phyloP scores from a whole-genome alignment of 2,329 filamentous ascomycete genomes.

The Pseudopithomyces chartarum region DNA sequence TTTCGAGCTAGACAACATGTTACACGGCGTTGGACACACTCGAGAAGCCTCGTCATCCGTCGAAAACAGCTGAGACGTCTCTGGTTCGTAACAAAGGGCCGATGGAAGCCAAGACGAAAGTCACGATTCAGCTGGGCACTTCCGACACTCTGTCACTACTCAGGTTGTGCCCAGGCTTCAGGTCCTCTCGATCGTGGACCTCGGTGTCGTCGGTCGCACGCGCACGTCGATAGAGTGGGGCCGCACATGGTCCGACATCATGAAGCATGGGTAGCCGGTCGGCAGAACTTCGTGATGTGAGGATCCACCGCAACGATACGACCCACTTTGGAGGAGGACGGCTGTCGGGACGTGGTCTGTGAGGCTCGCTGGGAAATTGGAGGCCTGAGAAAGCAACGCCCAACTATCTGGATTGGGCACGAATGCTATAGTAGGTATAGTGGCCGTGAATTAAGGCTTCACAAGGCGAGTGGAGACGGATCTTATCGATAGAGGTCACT shows the following conservation, averaged over 20 bases:
- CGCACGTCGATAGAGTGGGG: background rate
- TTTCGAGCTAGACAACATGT: background rate
- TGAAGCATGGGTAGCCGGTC: constrained; percentile 19
- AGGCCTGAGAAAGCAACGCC: background rate
- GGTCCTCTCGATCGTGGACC: background rate
- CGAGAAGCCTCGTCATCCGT: background rate
- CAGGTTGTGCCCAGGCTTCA: background rate
- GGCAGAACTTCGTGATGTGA: background rate
- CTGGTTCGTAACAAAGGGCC: background rate
- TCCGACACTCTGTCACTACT: background rate
- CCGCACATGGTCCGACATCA: constrained; percentile 16
- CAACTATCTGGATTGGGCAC: no score
- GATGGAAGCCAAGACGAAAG: background rate
- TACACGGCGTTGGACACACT: background rate
- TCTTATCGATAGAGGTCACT: background rate
- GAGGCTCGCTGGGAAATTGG: constrained; percentile 4
- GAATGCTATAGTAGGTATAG: no score
- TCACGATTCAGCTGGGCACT: background rate
- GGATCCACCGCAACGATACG: background rate
- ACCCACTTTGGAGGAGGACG: constrained; percentile 11
- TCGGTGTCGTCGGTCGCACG: background rate
- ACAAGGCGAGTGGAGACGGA: background rate
- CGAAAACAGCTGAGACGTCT: background rate
- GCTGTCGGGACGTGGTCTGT: constrained; percentile 1
- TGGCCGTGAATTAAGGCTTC: no score